phyloP scores from a whole-genome alignment of 192 early-diverging fungal genomes.

The Coemansia sp. region DNA sequence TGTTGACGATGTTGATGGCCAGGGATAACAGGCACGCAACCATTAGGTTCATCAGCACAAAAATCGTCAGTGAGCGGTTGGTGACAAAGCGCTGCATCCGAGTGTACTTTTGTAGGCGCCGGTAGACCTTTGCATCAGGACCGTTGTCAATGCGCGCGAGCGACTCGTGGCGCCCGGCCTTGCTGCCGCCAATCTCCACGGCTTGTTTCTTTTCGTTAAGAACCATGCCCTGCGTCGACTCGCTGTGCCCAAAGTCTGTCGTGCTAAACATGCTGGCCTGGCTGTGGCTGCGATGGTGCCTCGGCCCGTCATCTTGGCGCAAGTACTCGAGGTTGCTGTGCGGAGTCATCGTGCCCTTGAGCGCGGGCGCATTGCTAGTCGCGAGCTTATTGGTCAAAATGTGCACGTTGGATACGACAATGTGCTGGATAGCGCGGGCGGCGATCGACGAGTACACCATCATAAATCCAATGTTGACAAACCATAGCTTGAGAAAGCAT shows the following conservation, averaged over 20 bases:
- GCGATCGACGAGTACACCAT: conserved; percentile 26
- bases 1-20: conserved; percentile 38
- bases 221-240: conserved; percentile 9
- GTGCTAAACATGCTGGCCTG: conserved; percentile 41
- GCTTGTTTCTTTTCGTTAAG: conserved; percentile 22
- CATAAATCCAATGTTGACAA: conserved; percentile 25
- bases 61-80: conserved; percentile 16
- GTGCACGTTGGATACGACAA: conserved; percentile 42
- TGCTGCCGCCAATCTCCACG: conserved; percentile 7
- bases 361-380: conserved; percentile 22
- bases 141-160: conserved; percentile 8
- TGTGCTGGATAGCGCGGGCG: conserved; percentile 32
- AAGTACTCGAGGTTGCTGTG: conserved; percentile 15
- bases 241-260: conserved; percentile 22
- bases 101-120: conserved; percentile 34
- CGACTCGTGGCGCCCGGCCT: conserved; percentile 6
- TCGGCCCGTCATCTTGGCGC: background rate
- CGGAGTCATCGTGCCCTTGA: conserved; percentile 22
- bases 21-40: conserved; percentile 27
- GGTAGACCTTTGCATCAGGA: conserved; percentile 20
- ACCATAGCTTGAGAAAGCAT: conserved; percentile 44
- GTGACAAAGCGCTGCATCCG: conserved; percentile 31
- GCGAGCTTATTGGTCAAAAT: conserved; percentile 35
- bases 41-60: conserved; percentile 12
- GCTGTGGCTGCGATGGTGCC: conserved; percentile 19